These are phyloP conservation scores for Hemerocallis citrina DNA, from an alignment of 106 monocot genomes.

Conservation along the genomic window DNA sequence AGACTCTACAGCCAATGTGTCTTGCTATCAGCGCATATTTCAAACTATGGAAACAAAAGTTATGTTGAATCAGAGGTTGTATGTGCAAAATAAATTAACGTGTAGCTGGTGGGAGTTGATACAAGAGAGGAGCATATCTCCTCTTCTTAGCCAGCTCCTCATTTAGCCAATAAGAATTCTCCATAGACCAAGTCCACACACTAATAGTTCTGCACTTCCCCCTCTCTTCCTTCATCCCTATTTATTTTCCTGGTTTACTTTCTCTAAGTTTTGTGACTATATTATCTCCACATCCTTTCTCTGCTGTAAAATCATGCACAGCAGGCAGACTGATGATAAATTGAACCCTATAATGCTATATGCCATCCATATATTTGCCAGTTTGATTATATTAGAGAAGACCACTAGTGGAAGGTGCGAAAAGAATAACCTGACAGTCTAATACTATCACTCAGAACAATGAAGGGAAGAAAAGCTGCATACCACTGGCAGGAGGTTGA, in stretches of 20 bases:
- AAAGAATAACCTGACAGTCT: not conserved
- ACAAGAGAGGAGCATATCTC: no score
- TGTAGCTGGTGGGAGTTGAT: no score
- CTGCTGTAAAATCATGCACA: not conserved
- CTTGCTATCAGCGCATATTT: no score
- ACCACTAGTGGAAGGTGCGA: not conserved
- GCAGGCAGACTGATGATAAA: not conserved
- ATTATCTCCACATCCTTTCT: not conserved
- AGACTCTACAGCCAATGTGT: no score
- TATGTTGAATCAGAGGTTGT: no score
- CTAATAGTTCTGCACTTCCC: no score
- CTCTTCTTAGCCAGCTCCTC: not conserved
- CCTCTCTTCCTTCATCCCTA: not conserved
- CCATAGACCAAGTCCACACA: not conserved
- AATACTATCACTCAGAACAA: not conserved
- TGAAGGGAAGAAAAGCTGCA: not conserved
- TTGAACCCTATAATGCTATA: not conserved
- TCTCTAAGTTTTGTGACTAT: not conserved
- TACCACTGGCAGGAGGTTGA: conserved; percentile 31
- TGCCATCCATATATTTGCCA: not conserved
- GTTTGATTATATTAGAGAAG: not conserved
- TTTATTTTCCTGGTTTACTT: not conserved
- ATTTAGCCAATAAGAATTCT: not conserved
- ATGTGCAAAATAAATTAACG: no score
- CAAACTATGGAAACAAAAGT: no score